Base-by-base conservation (phyloP, 306 rosid species). In the Hylodesmum podocarpum region DNA sequence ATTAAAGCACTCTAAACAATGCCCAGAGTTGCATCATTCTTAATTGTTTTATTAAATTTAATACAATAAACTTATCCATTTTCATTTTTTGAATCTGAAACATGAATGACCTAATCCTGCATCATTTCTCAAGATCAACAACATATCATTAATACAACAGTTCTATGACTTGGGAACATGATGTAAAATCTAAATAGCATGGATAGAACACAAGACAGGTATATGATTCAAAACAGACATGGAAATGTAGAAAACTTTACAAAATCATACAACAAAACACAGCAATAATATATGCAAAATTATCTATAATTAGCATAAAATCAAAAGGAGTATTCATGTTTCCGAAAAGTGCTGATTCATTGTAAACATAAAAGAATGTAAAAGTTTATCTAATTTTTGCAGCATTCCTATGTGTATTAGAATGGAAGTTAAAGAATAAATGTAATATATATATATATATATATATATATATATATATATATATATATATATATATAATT, bases 11-110 rank as follows among this genome's bases (percentile, higher is more conserved):
- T 54, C 27, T 4, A 49, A 33, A 25, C 54, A 73, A 73, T 68
- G 75, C 33, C 33, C 37, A 66, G 7, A 53, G 75, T 19, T 55
- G 50, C 43, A 73, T 51, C 63, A 41, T 19, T n/a, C n/a, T n/a
- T n/a, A n/a, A n/a, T 46, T 25, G 19, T 46, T 68, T 59, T 58
- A 57, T 34, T 57, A 27, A 47, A 33, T 16, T 55, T 41, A 66
- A 25, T 29, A 10, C 6, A 51, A 29, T 37, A 11, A 39, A 18
- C 34, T 72, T 6, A 9, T 36, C 57, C 29, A 37, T 63, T 50
- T 40, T 16, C 12, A 59, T 34, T 27, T 69, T 58, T 31, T 61
- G 40, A 37, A 47, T 58, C 41, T 61, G 40, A 37, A 47, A 61
- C 67, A 36, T 47, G 53, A 66, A 55, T 16, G 22, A 73, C 80